Evolutionary conservation across 345 rosid genomes (phyloP), one percentile per base, ranked within the genome.

Genomic region (Acer saccharum): DNA sequence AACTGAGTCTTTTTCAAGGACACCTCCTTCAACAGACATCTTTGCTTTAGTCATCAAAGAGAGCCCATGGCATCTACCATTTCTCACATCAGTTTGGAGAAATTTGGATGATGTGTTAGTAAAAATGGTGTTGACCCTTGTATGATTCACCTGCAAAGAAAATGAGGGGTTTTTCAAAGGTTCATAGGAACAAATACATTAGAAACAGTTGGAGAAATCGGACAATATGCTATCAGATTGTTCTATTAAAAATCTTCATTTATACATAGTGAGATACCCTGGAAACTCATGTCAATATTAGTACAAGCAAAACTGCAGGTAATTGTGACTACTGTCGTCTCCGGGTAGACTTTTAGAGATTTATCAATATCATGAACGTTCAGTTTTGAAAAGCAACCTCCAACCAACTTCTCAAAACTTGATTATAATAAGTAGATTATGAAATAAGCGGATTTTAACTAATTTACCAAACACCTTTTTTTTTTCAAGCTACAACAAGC

Each of bases 21-120:
- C 85, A 81, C 75, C 75, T 71, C 90, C 92, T 78, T 88, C 92
- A 41, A 77, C 69, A 46, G 91, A 82, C 23, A 89, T 80, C 55
- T 82, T 81, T 65, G 89, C 90, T 84, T 83, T 89, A 63, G 82
- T 78, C 78, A 54, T 81, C 46, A 88, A 76, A 81, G 77, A 32
- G 65, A 77, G 79, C 72, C 83, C 72, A 25, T 68, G 35, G 69
- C 52, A 61, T 77, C 82, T 78, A 55, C 48, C 77, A 75, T 82
- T 85, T 43, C 81, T 84, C 18, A 76, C 1, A 61, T 17, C 39
- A 55, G 74, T 75, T 69, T 74, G 83, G 54, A 65, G 71, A 83
- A 74, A 64, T 71, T 75, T 78, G 66, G 81, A 77, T 2, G 73
- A 65, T 65, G 80, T 67, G 27, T 77, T 78, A 25, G 84, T 23